Base-by-base conservation (phyloP, 192 early-diverging fungal species). In the Helicostylum pulchrum region DNA sequence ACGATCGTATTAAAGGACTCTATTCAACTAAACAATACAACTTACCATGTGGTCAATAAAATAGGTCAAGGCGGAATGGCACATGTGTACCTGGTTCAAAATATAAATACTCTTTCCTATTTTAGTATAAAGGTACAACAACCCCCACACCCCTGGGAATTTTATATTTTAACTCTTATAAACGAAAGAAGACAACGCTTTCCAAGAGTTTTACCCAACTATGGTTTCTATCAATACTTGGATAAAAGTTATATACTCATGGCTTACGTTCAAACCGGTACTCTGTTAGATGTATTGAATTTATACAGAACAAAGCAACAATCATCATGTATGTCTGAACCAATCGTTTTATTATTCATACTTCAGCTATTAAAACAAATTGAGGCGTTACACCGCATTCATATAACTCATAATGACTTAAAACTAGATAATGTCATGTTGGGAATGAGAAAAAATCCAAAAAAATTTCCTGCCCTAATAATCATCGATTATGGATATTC, bases 391-490 rank as follows among this genome's bases (percentile, higher is more conserved):
- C 77, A 78, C 34, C 7, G 21, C 10, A 43, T 26, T 6, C 58
- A 61, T 14, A 66, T 75, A 26, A 43, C 72, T 30, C 77, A 78
- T 59, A 57, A 61, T 31, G 77, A 78, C 55, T 46, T 78, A 21
- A 74, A 75, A 45, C 34, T 59, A 0, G 73, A 74, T 34, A 78
- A 78, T 60, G 12, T 73, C 19, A 56, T 73, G 54, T 12, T 73
- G 12, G n/a, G 8, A 7, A 47, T 36, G 4, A 30, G 49, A 36
- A 31, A 32, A 14, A 12, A 12, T 9, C 7, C 9, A 39, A 39
- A 39, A 39, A 39, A 4, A 0, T 39, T 39, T 9, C 46, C 46
- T 9, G 9, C 15, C 0, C 5, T 48, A 4, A 48, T 48, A 4
- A 14, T 48, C 1, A 48, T 48, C 17, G 46, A 48, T 19, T 48